A percentile compares a stretch with the other conserved stretches of the same genome.
phyloP scores from a whole-genome alignment of 306 rosid genomes.

The Spatholobus suberectus region DNA sequence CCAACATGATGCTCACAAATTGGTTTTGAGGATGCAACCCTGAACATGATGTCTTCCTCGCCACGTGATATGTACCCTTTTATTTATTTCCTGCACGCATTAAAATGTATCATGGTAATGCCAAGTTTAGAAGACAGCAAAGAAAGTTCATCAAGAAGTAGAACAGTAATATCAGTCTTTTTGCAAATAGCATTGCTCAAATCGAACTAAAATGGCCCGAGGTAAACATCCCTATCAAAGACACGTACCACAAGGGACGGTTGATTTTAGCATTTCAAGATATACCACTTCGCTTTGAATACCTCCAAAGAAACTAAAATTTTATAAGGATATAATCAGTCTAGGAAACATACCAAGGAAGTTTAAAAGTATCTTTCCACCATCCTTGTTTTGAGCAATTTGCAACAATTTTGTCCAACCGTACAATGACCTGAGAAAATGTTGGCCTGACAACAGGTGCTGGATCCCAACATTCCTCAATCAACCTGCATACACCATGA shows the following conservation, averaged over 20 bases:
- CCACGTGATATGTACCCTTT: constrained; percentile 14
- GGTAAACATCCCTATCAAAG: neutral
- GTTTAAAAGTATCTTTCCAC: constrained; percentile 99
- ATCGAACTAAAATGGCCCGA: constrained; percentile 32
- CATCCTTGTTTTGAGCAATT: constrained; percentile 94
- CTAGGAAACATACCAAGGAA: constrained; percentile 82
- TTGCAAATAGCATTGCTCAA: constrained; percentile 3
- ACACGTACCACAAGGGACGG: neutral
- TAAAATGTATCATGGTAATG: constrained; percentile 27
- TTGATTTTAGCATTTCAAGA: constrained; percentile 33
- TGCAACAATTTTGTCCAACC: constrained; percentile 84
- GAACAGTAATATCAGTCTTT: constrained; percentile 19
- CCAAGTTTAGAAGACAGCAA: constrained; percentile 10
- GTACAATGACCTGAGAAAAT: constrained; percentile 77
- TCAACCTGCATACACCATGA: constrained; percentile 66
- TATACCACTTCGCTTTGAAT: constrained; percentile 22
- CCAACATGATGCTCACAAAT: constrained; percentile 40
- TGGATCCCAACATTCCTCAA: constrained; percentile 97
- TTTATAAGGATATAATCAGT: constrained; percentile 1
- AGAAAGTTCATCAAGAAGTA: neutral
- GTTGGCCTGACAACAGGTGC: constrained; percentile 86
- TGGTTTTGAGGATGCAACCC: constrained; percentile 28
- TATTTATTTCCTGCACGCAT: constrained; percentile 58
- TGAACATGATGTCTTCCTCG: constrained; percentile 35
- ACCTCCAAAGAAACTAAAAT: constrained; percentile 26